Conservation (phyloP, 371 early-diverging fungal genomes). For the Haplosporangium sp. region DNA sequence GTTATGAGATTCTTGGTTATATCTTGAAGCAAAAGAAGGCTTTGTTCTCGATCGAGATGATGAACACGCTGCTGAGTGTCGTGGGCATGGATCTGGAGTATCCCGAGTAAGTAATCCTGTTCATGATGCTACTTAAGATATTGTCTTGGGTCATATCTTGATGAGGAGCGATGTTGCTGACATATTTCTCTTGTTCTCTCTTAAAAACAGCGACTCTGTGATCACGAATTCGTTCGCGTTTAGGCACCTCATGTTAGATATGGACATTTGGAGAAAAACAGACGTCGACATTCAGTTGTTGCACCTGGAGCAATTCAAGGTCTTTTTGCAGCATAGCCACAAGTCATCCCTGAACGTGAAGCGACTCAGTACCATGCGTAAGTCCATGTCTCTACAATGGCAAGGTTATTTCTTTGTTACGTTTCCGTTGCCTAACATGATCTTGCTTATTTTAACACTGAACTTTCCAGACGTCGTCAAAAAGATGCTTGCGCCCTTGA, state of each 20-base stretch:
- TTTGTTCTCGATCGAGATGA: slow-evolving; percentile 66
- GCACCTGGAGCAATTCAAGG: slow-evolving; percentile 71
- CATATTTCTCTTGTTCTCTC: not conserved
- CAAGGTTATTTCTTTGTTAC: not conserved
- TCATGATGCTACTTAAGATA: not conserved
- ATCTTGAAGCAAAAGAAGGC: slow-evolving; percentile 73
- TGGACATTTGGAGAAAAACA: slow-evolving; percentile 79
- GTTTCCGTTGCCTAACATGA: not conserved
- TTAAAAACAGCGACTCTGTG: slow-evolving; percentile 61
- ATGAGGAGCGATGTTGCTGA: too few relatives aligned
- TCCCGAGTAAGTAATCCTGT: slow-evolving; percentile 61
- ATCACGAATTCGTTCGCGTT: slow-evolving; percentile 77
- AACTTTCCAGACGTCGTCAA: slow-evolving; percentile 64
- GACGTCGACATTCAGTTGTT: slow-evolving; percentile 68
- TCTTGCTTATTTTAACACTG: not conserved
- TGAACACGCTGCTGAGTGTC: slow-evolving; percentile 72
- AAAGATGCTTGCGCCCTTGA: slow-evolving; percentile 70
- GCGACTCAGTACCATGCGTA: slow-evolving; percentile 73
- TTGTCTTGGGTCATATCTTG: too few relatives aligned
- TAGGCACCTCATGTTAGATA: slow-evolving; percentile 73
- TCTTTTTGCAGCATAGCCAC: slow-evolving; percentile 71
- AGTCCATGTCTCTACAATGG: slow-evolving; percentile 20
- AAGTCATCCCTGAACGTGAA: slow-evolving; percentile 68
- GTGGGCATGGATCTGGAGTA: slow-evolving; percentile 70
- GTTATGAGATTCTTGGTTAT: slow-evolving; percentile 78